Conservation (phyloP, 352 stramenopile species). For the Phytopythium helicoides region DNA sequence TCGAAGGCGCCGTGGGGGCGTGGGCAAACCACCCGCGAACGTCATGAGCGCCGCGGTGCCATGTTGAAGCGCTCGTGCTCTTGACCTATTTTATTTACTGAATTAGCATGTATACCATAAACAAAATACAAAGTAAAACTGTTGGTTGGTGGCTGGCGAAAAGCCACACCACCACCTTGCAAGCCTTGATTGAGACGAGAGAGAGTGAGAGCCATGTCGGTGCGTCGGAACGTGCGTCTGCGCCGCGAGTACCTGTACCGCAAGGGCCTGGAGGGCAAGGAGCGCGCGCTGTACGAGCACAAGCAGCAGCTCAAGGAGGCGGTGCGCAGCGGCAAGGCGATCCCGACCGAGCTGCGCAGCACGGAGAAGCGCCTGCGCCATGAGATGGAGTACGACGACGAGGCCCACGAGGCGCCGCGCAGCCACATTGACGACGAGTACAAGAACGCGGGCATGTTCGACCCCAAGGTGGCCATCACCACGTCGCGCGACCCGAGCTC, state of each 20-base stretch:
- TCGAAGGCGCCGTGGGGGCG: background rate
- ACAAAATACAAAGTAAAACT: too few species aligned
- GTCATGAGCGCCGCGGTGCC: background rate
- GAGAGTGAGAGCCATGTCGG: slow-evolving; percentile 77
- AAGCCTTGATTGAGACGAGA: too few species aligned
- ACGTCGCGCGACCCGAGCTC: slow-evolving; percentile 96
- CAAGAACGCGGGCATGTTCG: slow-evolving; percentile 95
- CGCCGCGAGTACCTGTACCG: slow-evolving; percentile 99
- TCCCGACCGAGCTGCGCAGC: slow-evolving; percentile 96
- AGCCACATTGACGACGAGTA: slow-evolving; percentile 99
- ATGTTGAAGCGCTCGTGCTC: too few species aligned
- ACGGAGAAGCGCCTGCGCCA: slow-evolving; percentile 92
- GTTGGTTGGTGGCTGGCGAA: slow-evolving; percentile 12
- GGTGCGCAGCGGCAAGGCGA: slow-evolving; percentile 91
- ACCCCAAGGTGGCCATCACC: slow-evolving; percentile 98
- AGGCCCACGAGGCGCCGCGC: slow-evolving; percentile 82
- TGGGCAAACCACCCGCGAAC: background rate
- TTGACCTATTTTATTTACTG: background rate
- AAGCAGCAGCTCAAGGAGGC: slow-evolving; percentile 97
- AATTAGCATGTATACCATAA: too few species aligned
- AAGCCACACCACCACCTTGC: too few species aligned
- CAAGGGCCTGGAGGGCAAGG: slow-evolving; percentile 96
- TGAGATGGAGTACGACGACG: slow-evolving; percentile 92
- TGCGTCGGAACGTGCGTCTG: slow-evolving; percentile 95
- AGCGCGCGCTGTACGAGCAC: slow-evolving; percentile 95